A percentile compares a stretch with the other conserved stretches of the same genome.
Evolutionary conservation across 225 moss, liverwort and hornwort species (phyloP).

Genomic region (Straminergon stramineum): DNA sequence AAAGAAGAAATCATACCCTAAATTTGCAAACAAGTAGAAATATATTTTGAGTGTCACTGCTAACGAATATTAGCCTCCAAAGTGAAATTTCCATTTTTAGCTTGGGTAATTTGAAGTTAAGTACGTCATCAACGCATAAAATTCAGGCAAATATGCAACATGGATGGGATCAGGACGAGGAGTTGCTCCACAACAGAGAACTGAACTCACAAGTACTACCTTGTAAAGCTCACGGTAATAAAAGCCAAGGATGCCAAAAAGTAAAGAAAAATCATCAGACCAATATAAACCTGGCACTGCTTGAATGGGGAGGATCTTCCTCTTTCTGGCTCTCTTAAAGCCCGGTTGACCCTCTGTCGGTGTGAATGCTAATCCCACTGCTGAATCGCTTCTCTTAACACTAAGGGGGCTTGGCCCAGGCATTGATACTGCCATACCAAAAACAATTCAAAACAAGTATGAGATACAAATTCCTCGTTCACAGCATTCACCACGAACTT

Average conservation of each 20-base stretch:
- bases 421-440: constrained; percentile 36
- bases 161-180: neutral
- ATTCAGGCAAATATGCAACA: neutral
- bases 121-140: neutral
- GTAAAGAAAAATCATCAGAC: neutral
- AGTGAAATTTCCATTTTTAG: neutral
- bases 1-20: neutral
- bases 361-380: constrained; percentile 6
- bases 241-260: neutral
- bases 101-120: neutral
- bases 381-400: constrained; percentile 21
- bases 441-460: neutral
- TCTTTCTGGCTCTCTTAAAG: constrained; percentile 34
- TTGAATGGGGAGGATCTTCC: constrained; percentile 41
- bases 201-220: neutral
- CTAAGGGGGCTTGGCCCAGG: constrained; percentile 36
- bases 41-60: neutral
- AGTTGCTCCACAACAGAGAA: neutral
- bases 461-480: neutral
- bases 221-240: neutral
- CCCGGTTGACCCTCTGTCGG: constrained; percentile 26
- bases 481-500: neutral
- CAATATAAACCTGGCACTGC: constrained; percentile 30
- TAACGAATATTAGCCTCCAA: neutral
- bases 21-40: neutral